A percentile compares a stretch with the other conserved stretches of the same genome.
phyloP scores from a whole-genome alignment of 1,284 basidiomycete genomes.

The Cutaneotrichosporon mucoides region DNA sequence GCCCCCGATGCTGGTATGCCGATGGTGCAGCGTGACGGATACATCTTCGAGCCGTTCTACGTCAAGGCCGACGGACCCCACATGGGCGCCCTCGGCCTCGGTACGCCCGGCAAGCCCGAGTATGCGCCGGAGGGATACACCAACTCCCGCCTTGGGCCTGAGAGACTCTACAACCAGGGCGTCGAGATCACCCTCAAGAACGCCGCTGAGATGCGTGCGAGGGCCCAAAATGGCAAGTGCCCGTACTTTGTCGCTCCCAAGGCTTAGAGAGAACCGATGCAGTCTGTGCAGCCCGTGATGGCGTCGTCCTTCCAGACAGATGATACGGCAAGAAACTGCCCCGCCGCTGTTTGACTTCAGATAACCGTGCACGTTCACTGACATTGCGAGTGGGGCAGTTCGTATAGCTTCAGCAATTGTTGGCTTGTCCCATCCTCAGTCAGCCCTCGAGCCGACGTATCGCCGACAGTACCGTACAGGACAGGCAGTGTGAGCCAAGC shows the following conservation, averaged over 20 bases:
- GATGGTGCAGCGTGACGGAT: slow-evolving; percentile 6
- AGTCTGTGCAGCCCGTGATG: no score
- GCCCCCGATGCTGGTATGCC: neutral
- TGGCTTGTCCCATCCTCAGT: no score
- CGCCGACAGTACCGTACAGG: no score
- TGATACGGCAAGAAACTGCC: no score
- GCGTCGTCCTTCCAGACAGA: no score
- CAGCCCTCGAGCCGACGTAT: no score
- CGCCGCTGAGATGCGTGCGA: slow-evolving; percentile 6
- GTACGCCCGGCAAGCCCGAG: slow-evolving; percentile 1
- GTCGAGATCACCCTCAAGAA: neutral
- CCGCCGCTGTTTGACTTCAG: no score
- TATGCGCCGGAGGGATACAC: slow-evolving; percentile 7
- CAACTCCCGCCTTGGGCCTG: slow-evolving; percentile 6
- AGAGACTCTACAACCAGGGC: slow-evolving; percentile 5
- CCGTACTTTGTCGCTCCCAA: slow-evolving; percentile 7
- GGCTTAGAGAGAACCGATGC: no score
- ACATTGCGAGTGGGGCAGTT: no score
- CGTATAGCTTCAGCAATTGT: no score
- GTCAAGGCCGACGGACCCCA: neutral
- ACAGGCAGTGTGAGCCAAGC: no score
- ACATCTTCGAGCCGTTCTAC: slow-evolving; percentile 20
- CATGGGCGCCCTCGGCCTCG: slow-evolving; percentile 5
- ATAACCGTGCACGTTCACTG: no score
- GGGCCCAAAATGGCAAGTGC: slow-evolving; percentile 1